Conservation (phyloP, 306 rosid species). For the Cicer chorassanicum region DNA sequence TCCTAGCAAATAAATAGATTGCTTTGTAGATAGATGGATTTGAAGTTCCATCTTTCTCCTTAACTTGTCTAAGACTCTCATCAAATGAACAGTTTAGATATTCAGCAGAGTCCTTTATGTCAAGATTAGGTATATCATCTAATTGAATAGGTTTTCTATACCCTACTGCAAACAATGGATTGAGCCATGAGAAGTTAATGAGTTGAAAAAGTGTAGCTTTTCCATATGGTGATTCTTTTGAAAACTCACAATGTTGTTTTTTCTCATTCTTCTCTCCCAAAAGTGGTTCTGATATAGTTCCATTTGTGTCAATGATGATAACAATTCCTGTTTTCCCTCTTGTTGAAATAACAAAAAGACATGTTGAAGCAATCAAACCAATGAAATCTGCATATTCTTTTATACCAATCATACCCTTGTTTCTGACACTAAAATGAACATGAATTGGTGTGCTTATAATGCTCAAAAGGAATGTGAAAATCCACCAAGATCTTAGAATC, state of each 20-base stretch:
- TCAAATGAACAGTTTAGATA: constrained; percentile 61
- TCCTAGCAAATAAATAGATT: constrained; percentile 70
- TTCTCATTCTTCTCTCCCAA: constrained; percentile 54
- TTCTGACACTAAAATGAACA: constrained; percentile 45
- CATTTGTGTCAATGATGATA: constrained; percentile 38
- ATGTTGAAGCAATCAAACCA: constrained; percentile 61
- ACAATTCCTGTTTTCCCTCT: constrained; percentile 68
- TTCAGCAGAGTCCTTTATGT: constrained; percentile 71
- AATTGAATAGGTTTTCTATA: constrained; percentile 70
- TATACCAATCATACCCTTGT: constrained; percentile 43
- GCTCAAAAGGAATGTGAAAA: constrained; percentile 63
- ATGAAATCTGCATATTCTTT: constrained; percentile 64
- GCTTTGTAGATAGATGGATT: constrained; percentile 76
- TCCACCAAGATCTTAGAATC: constrained; percentile 88
- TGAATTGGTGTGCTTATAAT: constrained; percentile 51
- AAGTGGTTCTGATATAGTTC: constrained; percentile 67
- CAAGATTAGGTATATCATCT: constrained; percentile 73
- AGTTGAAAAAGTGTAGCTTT: constrained; percentile 72
- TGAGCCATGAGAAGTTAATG: constrained; percentile 90
- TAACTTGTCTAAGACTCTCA: constrained; percentile 59
- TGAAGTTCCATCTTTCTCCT: constrained; percentile 60
- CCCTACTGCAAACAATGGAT: constrained; percentile 76
- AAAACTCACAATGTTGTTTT: constrained; percentile 37
- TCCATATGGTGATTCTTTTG: constrained; percentile 65
- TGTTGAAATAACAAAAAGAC: constrained; percentile 62